Evolutionary conservation across 192 early-diverging fungal genomes (phyloP), one percentile per base, ranked within the genome.

Genomic region (Podila horticola): DNA sequence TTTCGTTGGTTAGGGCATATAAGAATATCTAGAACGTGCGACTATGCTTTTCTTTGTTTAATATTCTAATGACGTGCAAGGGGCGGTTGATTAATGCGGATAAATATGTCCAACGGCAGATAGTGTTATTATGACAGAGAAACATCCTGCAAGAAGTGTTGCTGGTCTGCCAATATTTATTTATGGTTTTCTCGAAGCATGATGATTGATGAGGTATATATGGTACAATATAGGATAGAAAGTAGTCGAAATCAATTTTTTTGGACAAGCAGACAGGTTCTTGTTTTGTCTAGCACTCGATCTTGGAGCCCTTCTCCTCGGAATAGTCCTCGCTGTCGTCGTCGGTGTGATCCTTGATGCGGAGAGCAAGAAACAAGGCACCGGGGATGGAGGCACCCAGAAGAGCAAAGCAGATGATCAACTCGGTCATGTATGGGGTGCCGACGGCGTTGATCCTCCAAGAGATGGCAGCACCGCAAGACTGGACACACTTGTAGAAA

Each of bases 401-500:
- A 20, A 85, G 70, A 13, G 66, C 72, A 59, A 82, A 85, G 60
- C 75, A 85, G 57, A 85, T 67, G 33, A 85, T 66, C 17, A 83
- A 29, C 71, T 85, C 74, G 11, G 68, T 60, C 48, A 85, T 63
- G 52, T 69, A 85, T 5, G 63, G 15, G 0, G 81, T 85, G 10
- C 51, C 48, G 31, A 85, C 33, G 50, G 92, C 89, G 69, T 91
- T 92, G 63, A 93, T 79, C 67, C 92, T 90, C 88, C 92, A 91
- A 0, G 91, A 86, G 41, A 94, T 86, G 63, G 92, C 93, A 60
- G 83, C 88, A n/a, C 89, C 92, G 64, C 90, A 88, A 68, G 91
- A 93, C 88, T 97, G 95, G 64, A 95, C 92, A 63, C 91, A 93
- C 90, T 97, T 97, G 92, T 97, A 97, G 87, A 93, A 95, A 5